Base-by-base conservation (phyloP, 768 basidiomycete genomes). In the Termitomyces sp. region DNA sequence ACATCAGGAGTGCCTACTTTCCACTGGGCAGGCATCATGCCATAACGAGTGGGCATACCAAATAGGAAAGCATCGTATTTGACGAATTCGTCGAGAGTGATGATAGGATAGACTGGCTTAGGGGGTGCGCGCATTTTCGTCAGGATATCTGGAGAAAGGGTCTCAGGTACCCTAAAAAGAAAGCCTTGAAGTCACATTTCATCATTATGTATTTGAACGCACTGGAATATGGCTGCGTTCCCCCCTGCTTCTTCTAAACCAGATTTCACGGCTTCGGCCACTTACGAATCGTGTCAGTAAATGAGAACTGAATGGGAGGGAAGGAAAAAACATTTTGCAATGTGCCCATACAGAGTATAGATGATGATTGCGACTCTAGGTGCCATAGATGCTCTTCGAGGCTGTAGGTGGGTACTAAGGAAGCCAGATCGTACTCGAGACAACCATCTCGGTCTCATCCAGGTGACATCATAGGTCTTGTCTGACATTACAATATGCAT, bases 21-120 rank as follows among this genome's bases (percentile, higher is more conserved):
- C 84, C 84, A 88, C 64, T 94, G 92, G 1, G 76, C 88, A n/a
- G 92, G 83, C 70, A 90, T 85, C 65, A 80, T 85, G 42, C 92
- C 92, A 72, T 82, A 95, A 63, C 92, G 87, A 27, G 88, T 89
- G 50, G 87, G 87, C 58, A 91, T 77, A 57, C 90, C 92, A 51
- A 92, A 77, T 59, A 95, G 63, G 78, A 82, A 85, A 9, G 82
- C 92, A 63, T 95, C 90, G 64, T 79, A 88, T 9, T 76, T 55
- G 16, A 72, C 61, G 47, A 96, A 77, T 14, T 69, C 74, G 2
- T 74, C 69, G 31, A 86, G 79, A 2, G 71, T 75, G 64, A 92
- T 75, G 60, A 90, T 65, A 1, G 92, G 90, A 69, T 91, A 90
- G 62, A 79, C 72, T 48, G 82, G 82, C 69, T 90, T 91, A 22